phyloP scores from a whole-genome alignment of 2,329 filamentous ascomycete genomes.

The Botrytis galanthina region DNA sequence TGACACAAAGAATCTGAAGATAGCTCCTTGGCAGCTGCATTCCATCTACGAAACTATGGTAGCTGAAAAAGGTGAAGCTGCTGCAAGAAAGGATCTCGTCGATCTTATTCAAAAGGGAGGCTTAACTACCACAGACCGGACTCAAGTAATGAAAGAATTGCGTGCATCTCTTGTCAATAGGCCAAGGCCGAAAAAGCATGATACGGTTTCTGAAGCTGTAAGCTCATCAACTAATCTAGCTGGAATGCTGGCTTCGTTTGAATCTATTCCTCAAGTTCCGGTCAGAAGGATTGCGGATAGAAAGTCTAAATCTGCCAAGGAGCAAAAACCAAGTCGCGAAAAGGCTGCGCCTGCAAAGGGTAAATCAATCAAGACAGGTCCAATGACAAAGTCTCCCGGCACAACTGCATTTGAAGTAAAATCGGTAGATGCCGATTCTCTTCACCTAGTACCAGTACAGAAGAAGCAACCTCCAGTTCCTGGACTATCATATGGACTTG shows the following conservation, averaged over 20 bases:
- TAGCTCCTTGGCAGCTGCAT: constrained; percentile 16
- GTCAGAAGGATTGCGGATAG: background rate
- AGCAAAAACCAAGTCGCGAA: background rate
- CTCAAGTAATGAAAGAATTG: constrained; percentile 17
- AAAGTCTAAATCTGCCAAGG: background rate
- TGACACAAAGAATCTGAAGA: background rate
- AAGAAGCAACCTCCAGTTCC: constrained; percentile 35
- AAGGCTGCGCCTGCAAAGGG: background rate
- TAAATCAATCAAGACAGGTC: constrained; percentile 11
- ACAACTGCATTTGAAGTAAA: constrained; percentile 30
- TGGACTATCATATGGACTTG: constrained; percentile 37
- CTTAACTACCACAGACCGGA: constrained; percentile 18
- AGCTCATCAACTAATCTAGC: constrained; percentile 4
- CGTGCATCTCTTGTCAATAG: constrained; percentile 15
- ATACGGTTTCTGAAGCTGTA: background rate
- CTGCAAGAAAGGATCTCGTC: constrained; percentile 12
- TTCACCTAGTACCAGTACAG: constrained; percentile 35
- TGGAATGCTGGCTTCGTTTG: constrained; percentile 15
- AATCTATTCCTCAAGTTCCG: constrained; percentile 8
- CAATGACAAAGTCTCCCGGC: constrained; percentile 7
- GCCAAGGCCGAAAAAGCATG: background rate
- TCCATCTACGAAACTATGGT: constrained; percentile 17
- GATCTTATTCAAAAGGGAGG: constrained; percentile 19
- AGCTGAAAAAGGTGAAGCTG: constrained; percentile 11
- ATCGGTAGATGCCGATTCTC: constrained; percentile 31